A percentile compares a stretch with the other conserved stretches of the same genome.
Conservation (phyloP, 2,329 filamentous ascomycete genomes). For the Setomelanomma holmii region DNA sequence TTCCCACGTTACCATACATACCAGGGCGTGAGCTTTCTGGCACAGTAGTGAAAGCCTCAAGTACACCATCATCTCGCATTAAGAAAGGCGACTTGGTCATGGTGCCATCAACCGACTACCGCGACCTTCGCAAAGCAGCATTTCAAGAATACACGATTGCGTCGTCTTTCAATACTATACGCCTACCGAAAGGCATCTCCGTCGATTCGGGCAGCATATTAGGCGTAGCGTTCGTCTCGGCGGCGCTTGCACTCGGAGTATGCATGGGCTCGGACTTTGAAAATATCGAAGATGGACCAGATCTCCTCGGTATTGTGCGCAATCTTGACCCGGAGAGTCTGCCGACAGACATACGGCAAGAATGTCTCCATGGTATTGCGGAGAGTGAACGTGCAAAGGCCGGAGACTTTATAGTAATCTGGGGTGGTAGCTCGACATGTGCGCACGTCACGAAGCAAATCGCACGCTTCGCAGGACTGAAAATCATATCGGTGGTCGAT, state of each 20-base stretch:
- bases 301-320: slow-evolving; percentile 63
- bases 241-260: slow-evolving; percentile 70
- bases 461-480: slow-evolving; percentile 69
- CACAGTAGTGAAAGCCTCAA: slow-evolving; percentile 60
- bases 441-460: slow-evolving; percentile 72
- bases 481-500: slow-evolving; percentile 71
- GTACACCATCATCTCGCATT: slow-evolving; percentile 56
- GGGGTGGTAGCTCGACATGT: slow-evolving; percentile 76
- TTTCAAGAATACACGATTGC: slow-evolving; percentile 75
- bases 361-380: slow-evolving; percentile 66
- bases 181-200: slow-evolving; percentile 63
- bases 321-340: slow-evolving; percentile 57
- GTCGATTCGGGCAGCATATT: slow-evolving; percentile 67
- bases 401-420: slow-evolving; percentile 76
- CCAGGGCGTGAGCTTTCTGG: slow-evolving; percentile 75
- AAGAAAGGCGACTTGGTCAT: slow-evolving; percentile 54
- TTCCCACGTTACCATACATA: slow-evolving; percentile 72
- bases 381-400: slow-evolving; percentile 60
- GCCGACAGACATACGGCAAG: slow-evolving; percentile 66
- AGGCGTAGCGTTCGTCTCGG: slow-evolving; percentile 75
- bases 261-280: slow-evolving; percentile 74
- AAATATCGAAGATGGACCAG: slow-evolving; percentile 61
- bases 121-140: slow-evolving; percentile 73
- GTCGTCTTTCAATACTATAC: slow-evolving; percentile 69
- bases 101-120: slow-evolving; percentile 76